phyloP scores from a whole-genome alignment of 257 asterid species.

The Nicotiana paniculata region DNA sequence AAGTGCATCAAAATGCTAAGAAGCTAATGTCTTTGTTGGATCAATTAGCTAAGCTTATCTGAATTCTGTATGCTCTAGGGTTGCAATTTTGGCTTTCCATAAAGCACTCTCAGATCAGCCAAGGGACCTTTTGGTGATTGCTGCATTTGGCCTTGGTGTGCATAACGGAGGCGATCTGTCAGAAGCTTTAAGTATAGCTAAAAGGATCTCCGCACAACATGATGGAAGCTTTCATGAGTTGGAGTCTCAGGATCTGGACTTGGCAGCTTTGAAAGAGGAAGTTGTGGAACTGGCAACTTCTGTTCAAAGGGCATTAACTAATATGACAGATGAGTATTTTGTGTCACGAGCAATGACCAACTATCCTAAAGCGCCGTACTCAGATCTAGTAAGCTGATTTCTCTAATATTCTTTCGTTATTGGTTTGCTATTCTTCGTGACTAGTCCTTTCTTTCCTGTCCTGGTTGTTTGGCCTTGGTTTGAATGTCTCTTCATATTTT shows the following conservation, averaged over 20 bases:
- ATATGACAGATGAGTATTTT: constrained; percentile 53
- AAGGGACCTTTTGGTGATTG: constrained; percentile 63
- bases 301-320: constrained; percentile 41
- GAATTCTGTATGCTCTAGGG: constrained; percentile 41
- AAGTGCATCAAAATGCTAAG: not conserved
- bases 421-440: not conserved
- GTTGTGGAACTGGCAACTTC: constrained; percentile 52
- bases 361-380: constrained; percentile 78
- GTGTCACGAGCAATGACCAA: constrained; percentile 84
- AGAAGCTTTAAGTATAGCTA: constrained; percentile 63
- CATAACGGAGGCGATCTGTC: constrained; percentile 71
- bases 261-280: constrained; percentile 30
- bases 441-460: not conserved
- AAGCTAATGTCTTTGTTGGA: not conserved
- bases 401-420: not conserved
- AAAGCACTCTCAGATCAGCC: constrained; percentile 68
- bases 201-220: constrained; percentile 48
- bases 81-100: constrained; percentile 80
- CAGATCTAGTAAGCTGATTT: constrained; percentile 57
- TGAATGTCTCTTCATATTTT: not conserved
- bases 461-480: not conserved
- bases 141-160: constrained; percentile 71
- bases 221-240: constrained; percentile 47
- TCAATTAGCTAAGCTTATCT: constrained; percentile 3
- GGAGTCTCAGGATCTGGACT: constrained; percentile 35